Conservation (phyloP, 805 yeast species). For the Tetrapisispora arboricola region DNA sequence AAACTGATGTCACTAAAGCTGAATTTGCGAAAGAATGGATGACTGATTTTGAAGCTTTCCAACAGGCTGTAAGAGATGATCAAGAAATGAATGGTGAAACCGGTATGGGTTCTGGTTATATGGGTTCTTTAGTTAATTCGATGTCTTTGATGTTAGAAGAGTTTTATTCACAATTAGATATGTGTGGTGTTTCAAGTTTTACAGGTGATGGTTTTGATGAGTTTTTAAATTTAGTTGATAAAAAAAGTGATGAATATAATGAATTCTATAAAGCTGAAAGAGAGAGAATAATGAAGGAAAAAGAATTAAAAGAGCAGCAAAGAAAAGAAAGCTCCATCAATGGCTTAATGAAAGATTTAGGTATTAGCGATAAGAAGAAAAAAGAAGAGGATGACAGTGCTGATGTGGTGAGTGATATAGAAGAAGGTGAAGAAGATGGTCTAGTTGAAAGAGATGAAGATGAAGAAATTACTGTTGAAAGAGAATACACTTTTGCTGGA, state of each 20-base stretch:
- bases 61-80: constrained; percentile 58
- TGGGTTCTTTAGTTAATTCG: constrained; percentile 87
- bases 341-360: constrained; percentile 78
- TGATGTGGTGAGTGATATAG: constrained; percentile 39
- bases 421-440: constrained; percentile 36
- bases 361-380: constrained; percentile 33
- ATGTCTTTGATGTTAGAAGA: constrained; percentile 95
- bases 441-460: constrained; percentile 37
- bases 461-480: constrained; percentile 45
- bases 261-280: constrained; percentile 77
- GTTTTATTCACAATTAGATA: constrained; percentile 85
- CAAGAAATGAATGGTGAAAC: constrained; percentile 51
- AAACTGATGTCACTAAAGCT: constrained; percentile 79
- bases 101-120: constrained; percentile 65
- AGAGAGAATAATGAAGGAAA: constrained; percentile 65
- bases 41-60: constrained; percentile 91
- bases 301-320: constrained; percentile 63
- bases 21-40: constrained; percentile 93
- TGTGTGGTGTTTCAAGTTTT: constrained; percentile 83
- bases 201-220: constrained; percentile 95
- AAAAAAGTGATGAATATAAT: constrained; percentile 79
- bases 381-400: constrained; percentile 39
- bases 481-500: constrained; percentile 65
- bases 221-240: constrained; percentile 72
- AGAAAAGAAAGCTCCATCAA: constrained; percentile 62